Evolutionary conservation across 2,329 filamentous ascomycete species (phyloP).

Genomic region (Cordyceps tenuipes): DNA sequence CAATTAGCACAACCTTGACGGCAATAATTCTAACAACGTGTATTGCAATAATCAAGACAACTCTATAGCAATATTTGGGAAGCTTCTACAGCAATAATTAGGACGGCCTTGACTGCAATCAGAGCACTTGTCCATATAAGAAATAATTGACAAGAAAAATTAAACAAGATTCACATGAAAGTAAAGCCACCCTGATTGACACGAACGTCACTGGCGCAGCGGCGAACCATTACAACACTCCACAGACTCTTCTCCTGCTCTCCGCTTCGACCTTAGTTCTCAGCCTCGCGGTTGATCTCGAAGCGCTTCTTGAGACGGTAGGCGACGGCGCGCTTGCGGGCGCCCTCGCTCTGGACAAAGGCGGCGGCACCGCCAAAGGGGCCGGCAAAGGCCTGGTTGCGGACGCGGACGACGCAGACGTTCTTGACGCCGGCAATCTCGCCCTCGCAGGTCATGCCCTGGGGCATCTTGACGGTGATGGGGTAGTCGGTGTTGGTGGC

Average conservation of each 20-base stretch:
- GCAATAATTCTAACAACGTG: no score
- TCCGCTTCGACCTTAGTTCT: background rate
- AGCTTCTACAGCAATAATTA: no score
- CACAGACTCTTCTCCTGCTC: no score
- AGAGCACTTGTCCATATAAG: no score
- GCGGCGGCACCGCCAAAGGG: conserved; percentile 56
- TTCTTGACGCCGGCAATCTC: background rate
- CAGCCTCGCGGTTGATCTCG: conserved; percentile 1
- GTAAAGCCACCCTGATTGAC: background rate
- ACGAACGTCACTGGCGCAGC: no score
- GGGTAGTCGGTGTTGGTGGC: conserved; percentile 52
- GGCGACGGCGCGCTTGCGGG: conserved; percentile 50
- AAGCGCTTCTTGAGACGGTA: conserved; percentile 19
- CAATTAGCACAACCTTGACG: no score
- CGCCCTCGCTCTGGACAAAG: conserved; percentile 47
- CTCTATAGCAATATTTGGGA: no score
- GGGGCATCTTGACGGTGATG: conserved; percentile 51
- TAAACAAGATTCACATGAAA: background rate
- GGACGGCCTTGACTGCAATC: no score
- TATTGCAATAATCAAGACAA: no score
- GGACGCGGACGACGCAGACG: conserved; percentile 53
- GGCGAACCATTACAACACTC: no score
- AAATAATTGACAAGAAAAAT: background rate
- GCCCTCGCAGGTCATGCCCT: conserved; percentile 42
- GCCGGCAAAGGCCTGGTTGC: conserved; percentile 49